These are phyloP conservation scores for Phytophthora citrophthora DNA, from an alignment of 352 stramenopile genomes.

Conservation along the genomic window DNA sequence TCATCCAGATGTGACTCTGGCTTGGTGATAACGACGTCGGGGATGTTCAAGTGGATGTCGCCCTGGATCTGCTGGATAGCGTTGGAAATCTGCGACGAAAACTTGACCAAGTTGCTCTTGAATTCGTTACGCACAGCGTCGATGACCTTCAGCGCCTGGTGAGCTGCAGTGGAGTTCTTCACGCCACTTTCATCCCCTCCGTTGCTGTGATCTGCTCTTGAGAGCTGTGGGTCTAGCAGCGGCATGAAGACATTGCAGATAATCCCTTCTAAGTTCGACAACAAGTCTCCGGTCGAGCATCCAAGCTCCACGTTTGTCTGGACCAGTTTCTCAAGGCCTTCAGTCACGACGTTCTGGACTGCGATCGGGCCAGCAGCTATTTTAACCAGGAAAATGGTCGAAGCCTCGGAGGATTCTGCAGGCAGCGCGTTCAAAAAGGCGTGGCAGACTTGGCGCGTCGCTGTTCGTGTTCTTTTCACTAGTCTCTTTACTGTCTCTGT, in stretches of 20 bases:
- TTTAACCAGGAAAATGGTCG: slow-evolving; percentile 86
- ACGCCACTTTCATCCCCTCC: slow-evolving; percentile 11
- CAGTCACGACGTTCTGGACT: slow-evolving; percentile 36
- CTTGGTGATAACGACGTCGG: slow-evolving; percentile 91
- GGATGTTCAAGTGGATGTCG: slow-evolving; percentile 94
- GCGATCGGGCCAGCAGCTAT: slow-evolving; percentile 56
- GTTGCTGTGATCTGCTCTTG: slow-evolving; percentile 26
- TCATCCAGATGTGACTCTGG: slow-evolving; percentile 86
- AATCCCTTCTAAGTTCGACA: slow-evolving; percentile 86
- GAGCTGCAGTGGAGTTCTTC: slow-evolving; percentile 20
- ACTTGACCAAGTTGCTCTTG: slow-evolving; percentile 92
- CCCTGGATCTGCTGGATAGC: slow-evolving; percentile 94
- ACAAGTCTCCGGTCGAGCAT: slow-evolving; percentile 85
- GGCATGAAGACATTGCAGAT: slow-evolving; percentile 92
- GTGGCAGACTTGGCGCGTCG: slow-evolving; percentile 64
- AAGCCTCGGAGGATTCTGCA: slow-evolving; percentile 59
- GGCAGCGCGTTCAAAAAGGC: slow-evolving; percentile 76
- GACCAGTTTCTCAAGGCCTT: slow-evolving; percentile 56
- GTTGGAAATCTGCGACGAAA: slow-evolving; percentile 92
- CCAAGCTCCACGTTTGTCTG: slow-evolving; percentile 85
- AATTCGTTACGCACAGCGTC: slow-evolving; percentile 90
- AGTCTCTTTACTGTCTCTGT: slow-evolving; percentile 53
- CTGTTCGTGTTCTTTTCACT: slow-evolving; percentile 55
- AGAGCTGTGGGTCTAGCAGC: slow-evolving; percentile 78
- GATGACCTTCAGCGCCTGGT: slow-evolving; percentile 79